These are phyloP conservation scores for Claviceps citrina DNA, from an alignment of 2,329 filamentous ascomycete species.

Conservation along the genomic window DNA sequence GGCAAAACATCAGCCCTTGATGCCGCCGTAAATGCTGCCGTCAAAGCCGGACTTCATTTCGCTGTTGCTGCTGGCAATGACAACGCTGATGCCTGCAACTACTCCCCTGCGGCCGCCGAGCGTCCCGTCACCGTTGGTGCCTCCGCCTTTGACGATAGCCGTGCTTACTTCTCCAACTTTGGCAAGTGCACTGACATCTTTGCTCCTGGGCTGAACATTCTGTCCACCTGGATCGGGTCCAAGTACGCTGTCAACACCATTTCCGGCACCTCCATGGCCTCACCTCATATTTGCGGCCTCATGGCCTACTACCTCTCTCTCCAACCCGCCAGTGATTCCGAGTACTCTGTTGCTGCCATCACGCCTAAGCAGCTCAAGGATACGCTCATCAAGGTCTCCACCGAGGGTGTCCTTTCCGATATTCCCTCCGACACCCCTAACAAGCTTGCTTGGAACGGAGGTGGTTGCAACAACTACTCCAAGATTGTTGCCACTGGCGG, in stretches of 20 bases:
- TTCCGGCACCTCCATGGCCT: conserved; percentile 98
- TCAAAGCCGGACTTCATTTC: conserved; percentile 86
- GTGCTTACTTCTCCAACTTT: conserved; percentile 99
- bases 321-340: conserved; percentile 77
- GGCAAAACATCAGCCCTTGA: conserved; percentile 91
- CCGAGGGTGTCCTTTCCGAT: conserved; percentile 60
- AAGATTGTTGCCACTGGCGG: conserved; percentile 61
- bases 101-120: conserved; percentile 84
- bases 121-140: conserved; percentile 94
- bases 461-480: conserved; percentile 80
- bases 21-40: conserved; percentile 82
- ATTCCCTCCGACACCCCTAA: conserved; percentile 80
- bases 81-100: conserved; percentile 97
- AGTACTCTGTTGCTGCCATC: conserved; percentile 76
- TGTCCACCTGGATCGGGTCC: conserved; percentile 96
- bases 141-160: conserved; percentile 81
- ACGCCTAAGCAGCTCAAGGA: conserved; percentile 90
- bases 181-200: conserved; percentile 99
- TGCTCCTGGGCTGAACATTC: conserved; percentile 88
- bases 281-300: conserved; percentile 89
- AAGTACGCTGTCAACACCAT: conserved; percentile 96
- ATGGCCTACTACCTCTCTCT: conserved; percentile 96
- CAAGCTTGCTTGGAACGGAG: conserved; percentile 97
- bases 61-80: conserved; percentile 97
- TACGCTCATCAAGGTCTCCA: conserved; percentile 70